Evolutionary conservation across 179 eudicot species (phyloP).

Genomic region (Nepenthes alata): DNA sequence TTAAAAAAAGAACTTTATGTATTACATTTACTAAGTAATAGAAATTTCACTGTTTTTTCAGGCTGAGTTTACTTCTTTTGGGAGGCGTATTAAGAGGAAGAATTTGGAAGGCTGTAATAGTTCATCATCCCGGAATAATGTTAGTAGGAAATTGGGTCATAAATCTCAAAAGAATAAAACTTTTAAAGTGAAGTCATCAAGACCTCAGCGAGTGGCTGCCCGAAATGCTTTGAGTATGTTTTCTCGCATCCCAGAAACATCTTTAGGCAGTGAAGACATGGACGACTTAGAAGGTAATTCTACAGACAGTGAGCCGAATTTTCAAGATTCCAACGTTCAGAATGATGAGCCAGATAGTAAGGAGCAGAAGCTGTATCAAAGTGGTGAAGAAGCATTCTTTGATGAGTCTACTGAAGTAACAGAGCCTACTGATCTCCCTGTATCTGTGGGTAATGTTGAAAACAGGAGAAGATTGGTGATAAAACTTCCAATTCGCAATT

Average conservation of each 20-base stretch:
- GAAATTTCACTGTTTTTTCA: constrained; percentile 14
- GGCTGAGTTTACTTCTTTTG: constrained; percentile 65
- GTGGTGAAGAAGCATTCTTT: constrained; percentile 27
- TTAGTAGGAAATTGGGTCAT: constrained; percentile 27
- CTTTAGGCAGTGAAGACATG: constrained; percentile 39
- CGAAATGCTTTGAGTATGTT: constrained; percentile 60
- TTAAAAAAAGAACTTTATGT: neutral
- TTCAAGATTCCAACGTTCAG: constrained; percentile 29
- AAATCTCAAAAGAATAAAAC: constrained; percentile 42
- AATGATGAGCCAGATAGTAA: constrained; percentile 41
- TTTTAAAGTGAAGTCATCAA: constrained; percentile 36
- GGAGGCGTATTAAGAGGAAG: constrained; percentile 77
- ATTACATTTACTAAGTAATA: neutral
- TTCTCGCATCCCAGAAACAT: constrained; percentile 48
- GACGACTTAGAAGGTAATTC: constrained; percentile 30
- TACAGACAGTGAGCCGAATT: constrained; percentile 50
- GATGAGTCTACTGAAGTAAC: constrained; percentile 27
- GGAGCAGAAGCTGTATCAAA: constrained; percentile 8
- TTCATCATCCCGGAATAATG: constrained; percentile 21
- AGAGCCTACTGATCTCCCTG: constrained; percentile 25
- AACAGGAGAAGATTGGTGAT: constrained; percentile 55
- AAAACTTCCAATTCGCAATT: constrained; percentile 53
- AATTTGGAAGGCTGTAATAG: constrained; percentile 52
- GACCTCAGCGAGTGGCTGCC: constrained; percentile 87
- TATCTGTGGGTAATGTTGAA: constrained; percentile 24